These are phyloP conservation scores for Fistulifera pelliculosa DNA, from an alignment of 108 stramenopile genomes.

Conservation along the genomic window DNA sequence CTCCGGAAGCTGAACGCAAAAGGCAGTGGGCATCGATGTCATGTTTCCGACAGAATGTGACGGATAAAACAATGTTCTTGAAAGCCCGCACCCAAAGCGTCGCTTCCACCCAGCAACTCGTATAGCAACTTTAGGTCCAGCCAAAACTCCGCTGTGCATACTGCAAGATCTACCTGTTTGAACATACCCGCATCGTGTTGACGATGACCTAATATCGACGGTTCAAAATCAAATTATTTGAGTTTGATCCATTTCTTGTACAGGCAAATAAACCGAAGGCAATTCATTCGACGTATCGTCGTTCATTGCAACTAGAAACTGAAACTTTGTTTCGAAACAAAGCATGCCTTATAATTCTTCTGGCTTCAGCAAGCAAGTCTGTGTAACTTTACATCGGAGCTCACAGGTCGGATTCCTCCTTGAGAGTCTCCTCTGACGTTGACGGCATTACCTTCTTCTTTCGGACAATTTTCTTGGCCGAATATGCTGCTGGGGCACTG, in stretches of 20 bases:
- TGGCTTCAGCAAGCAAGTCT: neutral
- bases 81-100: too few species aligned
- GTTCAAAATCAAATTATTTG: too few species aligned
- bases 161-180: too few species aligned
- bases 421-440: neutral
- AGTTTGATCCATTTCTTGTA: neutral
- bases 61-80: too few species aligned
- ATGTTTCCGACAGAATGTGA: too few species aligned
- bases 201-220: too few species aligned
- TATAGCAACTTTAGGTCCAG: too few species aligned
- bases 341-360: neutral
- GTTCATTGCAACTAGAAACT: neutral
- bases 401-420: neutral
- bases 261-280: neutral
- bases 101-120: too few species aligned
- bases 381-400: neutral
- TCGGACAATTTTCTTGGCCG: neutral
- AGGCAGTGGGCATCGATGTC: too few species aligned
- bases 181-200: too few species aligned
- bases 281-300: neutral
- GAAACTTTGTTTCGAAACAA: neutral
- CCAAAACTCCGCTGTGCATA: too few species aligned
- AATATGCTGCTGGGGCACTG: neutral
- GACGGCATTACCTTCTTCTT: neutral
- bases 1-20: too few species aligned